Evolutionary conservation across 306 rosid genomes (phyloP).

Genomic region (Herpetospermum pedunculosum): DNA sequence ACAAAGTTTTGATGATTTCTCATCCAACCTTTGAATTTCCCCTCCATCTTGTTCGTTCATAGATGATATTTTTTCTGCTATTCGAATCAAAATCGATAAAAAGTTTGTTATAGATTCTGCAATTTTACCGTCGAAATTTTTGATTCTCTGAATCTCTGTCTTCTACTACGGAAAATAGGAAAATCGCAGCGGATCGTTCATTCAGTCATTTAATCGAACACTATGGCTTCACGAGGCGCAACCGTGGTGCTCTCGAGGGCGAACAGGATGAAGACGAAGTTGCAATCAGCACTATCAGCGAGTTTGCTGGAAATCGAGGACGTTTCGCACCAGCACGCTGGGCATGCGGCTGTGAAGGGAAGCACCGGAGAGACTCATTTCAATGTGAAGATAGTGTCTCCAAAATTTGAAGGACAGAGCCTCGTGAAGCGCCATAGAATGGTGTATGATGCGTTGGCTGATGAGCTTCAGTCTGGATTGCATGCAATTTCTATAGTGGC

Average conservation of each 20-base stretch:
- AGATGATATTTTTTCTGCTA: not conserved
- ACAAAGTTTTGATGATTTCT: not conserved
- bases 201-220: not conserved
- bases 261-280: slow-evolving; percentile 46
- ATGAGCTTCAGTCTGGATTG: slow-evolving; percentile 49
- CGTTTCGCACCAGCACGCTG: slow-evolving; percentile 81
- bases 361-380: slow-evolving; percentile 56
- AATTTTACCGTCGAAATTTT: not conserved
- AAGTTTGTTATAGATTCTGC: not conserved
- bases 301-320: slow-evolving; percentile 61
- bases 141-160: not conserved
- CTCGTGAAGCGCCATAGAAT: slow-evolving; percentile 57
- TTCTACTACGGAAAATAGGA: not conserved
- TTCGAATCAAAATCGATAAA: not conserved
- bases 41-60: not conserved
- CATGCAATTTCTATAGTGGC: slow-evolving; percentile 58
- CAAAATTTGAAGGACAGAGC: slow-evolving; percentile 59
- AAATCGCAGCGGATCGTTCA: not conserved
- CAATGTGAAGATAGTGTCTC: slow-evolving; percentile 58
- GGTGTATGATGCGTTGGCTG: slow-evolving; percentile 44
- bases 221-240: slow-evolving; percentile 47
- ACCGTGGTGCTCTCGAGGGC: slow-evolving; percentile 41
- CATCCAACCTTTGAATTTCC: not conserved
- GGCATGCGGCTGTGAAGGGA: slow-evolving; percentile 58
- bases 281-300: slow-evolving; percentile 62